phyloP scores from a whole-genome alignment of 306 rosid species.

The Fagus sylvatica region DNA sequence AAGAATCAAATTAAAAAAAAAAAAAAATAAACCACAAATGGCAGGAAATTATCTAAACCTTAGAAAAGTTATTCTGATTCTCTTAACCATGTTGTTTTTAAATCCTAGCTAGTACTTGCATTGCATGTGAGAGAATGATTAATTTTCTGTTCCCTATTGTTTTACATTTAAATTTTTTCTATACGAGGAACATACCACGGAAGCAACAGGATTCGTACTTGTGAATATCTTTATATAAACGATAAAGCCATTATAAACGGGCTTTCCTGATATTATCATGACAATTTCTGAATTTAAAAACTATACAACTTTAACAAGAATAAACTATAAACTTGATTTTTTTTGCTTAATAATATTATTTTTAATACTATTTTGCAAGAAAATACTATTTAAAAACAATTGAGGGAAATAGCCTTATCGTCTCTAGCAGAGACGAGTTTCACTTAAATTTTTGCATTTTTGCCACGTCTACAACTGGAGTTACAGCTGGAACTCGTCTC shows the following conservation, averaged over 20 bases:
- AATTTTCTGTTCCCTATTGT: conserved; percentile 6
- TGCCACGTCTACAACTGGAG: too few species aligned
- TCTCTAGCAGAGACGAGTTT: too few species aligned
- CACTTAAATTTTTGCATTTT: too few species aligned
- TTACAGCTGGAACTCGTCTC: too few species aligned
- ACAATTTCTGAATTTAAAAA: neutral
- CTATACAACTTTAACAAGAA: neutral
- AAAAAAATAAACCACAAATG: neutral
- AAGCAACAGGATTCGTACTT: neutral
- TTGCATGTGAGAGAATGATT: conserved; percentile 19
- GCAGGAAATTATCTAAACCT: conserved; percentile 32
- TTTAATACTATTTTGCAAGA: too few species aligned
- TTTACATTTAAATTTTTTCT: neutral
- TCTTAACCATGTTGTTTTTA: conserved; percentile 26
- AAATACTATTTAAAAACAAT: too few species aligned
- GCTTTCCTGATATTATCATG: neutral
- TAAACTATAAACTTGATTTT: neutral
- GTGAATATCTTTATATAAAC: neutral
- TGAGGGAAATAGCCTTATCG: too few species aligned
- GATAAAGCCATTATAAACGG: neutral
- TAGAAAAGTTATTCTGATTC: conserved; percentile 38
- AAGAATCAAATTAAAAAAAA: neutral
- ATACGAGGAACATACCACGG: conserved; percentile 3
- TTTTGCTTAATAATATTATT: too few species aligned
- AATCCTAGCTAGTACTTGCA: conserved; percentile 18